Percentiles rank a stretch among this genome's conserved stretches.
These are phyloP conservation scores for Coemansia guatemalensis DNA, from an alignment of 192 early-diverging fungal species.

Conservation along the genomic window DNA sequence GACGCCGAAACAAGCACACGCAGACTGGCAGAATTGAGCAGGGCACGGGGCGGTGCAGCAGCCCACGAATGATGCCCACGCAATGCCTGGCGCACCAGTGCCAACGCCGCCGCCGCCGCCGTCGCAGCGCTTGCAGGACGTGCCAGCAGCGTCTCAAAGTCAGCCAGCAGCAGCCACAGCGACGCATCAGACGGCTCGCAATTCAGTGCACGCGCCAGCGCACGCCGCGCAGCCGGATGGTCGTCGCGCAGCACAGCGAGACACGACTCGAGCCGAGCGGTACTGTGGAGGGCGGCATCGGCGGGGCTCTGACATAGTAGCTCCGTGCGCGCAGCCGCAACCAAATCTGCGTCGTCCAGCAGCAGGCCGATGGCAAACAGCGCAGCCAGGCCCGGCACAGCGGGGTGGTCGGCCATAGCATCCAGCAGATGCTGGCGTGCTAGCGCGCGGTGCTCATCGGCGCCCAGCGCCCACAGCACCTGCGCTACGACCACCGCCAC, in stretches of 20 bases:
- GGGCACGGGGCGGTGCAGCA: constrained; percentile 13
- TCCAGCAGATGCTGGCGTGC: constrained; percentile 79
- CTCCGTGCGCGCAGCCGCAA: constrained; percentile 31
- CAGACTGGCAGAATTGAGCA: constrained; percentile 24
- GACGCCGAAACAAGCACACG: constrained; percentile 14
- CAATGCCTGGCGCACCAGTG: constrained; percentile 16
- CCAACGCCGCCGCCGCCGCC: constrained; percentile 20
- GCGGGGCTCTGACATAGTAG: constrained; percentile 11
- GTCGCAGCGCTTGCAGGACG: background rate
- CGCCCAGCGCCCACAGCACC: constrained; percentile 88
- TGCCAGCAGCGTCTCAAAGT: constrained; percentile 15
- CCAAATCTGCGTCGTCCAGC: constrained; percentile 36
- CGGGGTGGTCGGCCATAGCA: constrained; percentile 18
- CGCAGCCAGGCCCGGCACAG: constrained; percentile 24
- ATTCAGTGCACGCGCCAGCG: constrained; percentile 25
- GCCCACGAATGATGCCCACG: constrained; percentile 32
- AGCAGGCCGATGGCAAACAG: constrained; percentile 52
- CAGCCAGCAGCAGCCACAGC: constrained; percentile 33
- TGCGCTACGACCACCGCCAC: constrained; percentile 77
- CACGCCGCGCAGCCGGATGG: constrained; percentile 18
- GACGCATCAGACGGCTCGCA: constrained; percentile 17
- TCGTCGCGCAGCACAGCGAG: constrained; percentile 35
- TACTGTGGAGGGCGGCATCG: constrained; percentile 5
- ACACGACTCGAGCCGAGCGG: constrained; percentile 23
- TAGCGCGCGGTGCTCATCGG: constrained; percentile 68